Percentiles rank a stretch among this genome's conserved stretches.
Evolutionary conservation across 345 rosid genomes (phyloP).

Genomic region (Gossypium stocksii): DNA sequence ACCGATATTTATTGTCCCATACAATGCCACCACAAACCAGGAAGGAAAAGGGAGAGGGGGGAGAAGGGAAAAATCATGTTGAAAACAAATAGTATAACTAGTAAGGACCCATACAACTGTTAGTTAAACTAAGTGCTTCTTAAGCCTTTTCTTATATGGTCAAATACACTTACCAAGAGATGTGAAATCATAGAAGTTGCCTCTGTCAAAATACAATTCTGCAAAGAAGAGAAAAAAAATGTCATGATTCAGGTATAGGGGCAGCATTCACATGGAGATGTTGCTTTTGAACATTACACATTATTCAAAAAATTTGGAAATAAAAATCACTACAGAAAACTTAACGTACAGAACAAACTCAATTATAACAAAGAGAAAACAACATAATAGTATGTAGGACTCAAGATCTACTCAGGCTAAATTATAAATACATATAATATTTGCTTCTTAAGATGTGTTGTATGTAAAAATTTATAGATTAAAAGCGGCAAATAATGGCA

Average conservation of each 20-base stretch:
- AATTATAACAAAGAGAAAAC: constrained; percentile 4
- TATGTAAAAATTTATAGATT: background rate
- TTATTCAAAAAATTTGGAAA: background rate
- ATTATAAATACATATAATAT: background rate
- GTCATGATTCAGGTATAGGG: background rate
- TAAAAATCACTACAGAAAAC: background rate
- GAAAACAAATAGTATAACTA: background rate
- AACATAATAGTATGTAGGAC: background rate
- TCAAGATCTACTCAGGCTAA: background rate
- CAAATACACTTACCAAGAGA: constrained; percentile 46
- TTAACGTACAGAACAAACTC: background rate
- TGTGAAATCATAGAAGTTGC: constrained; percentile 57
- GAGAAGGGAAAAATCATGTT: background rate
- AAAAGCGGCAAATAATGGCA: background rate
- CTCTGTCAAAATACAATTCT: constrained; percentile 51
- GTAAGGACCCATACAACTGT: constrained; percentile 2
- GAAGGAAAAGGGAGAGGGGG: background rate
- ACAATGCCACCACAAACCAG: constrained; percentile 2
- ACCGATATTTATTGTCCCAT: background rate
- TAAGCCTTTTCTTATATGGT: background rate
- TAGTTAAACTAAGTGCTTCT: background rate
- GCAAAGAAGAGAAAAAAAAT: constrained; percentile 19
- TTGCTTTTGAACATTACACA: background rate
- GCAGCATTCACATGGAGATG: background rate
- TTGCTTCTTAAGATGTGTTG: background rate